These are phyloP conservation scores for Limnomonas spitsbergensis DNA, from an alignment of 139 green algal genomes.

Conservation along the genomic window DNA sequence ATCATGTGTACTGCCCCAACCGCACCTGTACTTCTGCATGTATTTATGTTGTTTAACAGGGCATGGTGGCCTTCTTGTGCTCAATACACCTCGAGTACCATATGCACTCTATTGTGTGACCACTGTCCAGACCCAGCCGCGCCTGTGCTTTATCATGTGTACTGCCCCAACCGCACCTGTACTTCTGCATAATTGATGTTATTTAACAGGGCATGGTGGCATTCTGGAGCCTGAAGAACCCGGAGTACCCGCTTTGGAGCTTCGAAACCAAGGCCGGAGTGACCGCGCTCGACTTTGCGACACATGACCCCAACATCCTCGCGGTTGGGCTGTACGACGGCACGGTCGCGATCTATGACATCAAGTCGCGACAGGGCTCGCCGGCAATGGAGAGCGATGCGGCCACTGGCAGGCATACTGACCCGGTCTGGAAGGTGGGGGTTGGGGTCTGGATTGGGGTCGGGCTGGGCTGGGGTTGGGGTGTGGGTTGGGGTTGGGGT, in stretches of 20 bases:
- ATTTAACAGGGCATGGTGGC: conserved; percentile 62
- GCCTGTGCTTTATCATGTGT: no score
- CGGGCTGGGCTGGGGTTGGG: no score
- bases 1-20: no score
- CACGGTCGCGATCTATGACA: conserved; percentile 73
- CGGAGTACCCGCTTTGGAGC: conserved; percentile 69
- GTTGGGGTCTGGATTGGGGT: not conserved
- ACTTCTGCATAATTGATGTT: no score
- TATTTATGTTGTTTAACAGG: no score
- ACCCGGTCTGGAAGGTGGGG: conserved; percentile 72
- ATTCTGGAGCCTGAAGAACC: conserved; percentile 83
- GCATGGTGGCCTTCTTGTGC: no score
- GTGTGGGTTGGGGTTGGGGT: no score
- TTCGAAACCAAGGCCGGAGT: conserved; percentile 59
- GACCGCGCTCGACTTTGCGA: conserved; percentile 63
- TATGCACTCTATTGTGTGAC: no score
- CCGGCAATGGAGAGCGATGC: conserved; percentile 57
- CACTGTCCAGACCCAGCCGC: no score
- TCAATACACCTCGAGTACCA: no score
- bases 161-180: no score
- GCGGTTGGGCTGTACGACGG: conserved; percentile 87
- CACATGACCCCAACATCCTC: conserved; percentile 59
- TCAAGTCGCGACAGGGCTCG: conserved; percentile 43
- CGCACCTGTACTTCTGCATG: no score
- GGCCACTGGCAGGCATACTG: conserved; percentile 63